Base-by-base conservation (phyloP, 1,139 yeast genomes). In the Blastobotrys petasosporus region DNA sequence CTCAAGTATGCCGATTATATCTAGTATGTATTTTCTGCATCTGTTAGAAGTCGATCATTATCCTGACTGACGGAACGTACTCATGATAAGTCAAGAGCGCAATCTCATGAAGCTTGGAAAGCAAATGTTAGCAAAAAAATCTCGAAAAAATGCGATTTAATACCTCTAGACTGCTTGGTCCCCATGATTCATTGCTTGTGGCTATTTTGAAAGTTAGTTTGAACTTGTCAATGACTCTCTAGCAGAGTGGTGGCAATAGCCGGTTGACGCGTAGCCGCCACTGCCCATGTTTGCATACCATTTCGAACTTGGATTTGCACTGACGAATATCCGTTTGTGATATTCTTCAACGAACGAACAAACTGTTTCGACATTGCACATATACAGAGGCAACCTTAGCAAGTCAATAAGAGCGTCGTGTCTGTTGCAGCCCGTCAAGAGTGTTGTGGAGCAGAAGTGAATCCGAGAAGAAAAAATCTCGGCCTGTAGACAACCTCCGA, bases 1-100 rank as follows among this genome's bases (percentile, higher is more conserved):
- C 67, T 90, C 97, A 45, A 92, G 67, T 82, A 92, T 87, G 61
- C 87, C 96, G 90, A 92, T 83, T 39, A 92, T 79, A 60, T 90
- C 95, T 60, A 85, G 74, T 54, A 88, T 82, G 56, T 87, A 95
- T 2, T 73, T 71, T 53, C 38, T 16, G 12, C 8, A 29, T 17
- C 29, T 9, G 42, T 39, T 23, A 39, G 37, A 15, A 30, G 28
- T 6, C 12, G 2, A 12, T 10, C 23, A 20, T 8, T 17, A 38
- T 35, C 30, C 10, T 13, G 7, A 16, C 7, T 10, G 20, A 20
- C n/a, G 16, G 15, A 7, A 47, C 57, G 29, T 45, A 53, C 54
- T 56, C 60, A 38, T 81, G 84, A 62, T 78, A 84, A 1, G 97
- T 85, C 56, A 77, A 73, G 48, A 79, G 74, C 7, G 96, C 85